phyloP scores from a whole-genome alignment of 2,329 filamentous ascomycete genomes.

The Cytospora chrysosperma region DNA sequence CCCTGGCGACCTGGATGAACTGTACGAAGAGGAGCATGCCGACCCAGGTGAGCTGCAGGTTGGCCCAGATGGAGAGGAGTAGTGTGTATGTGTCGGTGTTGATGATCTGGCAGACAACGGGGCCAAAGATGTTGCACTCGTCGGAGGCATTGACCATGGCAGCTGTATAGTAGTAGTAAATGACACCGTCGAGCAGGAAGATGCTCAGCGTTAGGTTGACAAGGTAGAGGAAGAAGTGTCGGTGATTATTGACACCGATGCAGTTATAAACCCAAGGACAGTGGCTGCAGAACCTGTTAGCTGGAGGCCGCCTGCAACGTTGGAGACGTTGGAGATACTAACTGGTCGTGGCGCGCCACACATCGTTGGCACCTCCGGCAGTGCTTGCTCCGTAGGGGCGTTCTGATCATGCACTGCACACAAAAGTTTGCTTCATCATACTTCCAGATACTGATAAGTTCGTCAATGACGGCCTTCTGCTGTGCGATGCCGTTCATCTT shows the following conservation, averaged over 20 bases:
- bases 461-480: conserved; percentile 85
- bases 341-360: conserved; percentile 96
- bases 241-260: conserved; percentile 90
- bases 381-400: conserved; percentile 91
- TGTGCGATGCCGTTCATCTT: conserved; percentile 86
- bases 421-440: conserved; percentile 96
- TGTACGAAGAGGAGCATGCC: conserved; percentile 97
- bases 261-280: conserved; percentile 99
- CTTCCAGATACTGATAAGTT: conserved; percentile 79
- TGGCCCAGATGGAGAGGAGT: conserved; percentile 74
- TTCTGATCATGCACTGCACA: conserved; percentile 89
- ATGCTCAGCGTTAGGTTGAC: conserved; percentile 75
- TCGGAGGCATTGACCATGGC: conserved; percentile 53
- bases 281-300: conserved; percentile 56
- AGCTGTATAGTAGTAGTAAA: conserved; percentile 68
- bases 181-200: conserved; percentile 66
- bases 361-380: conserved; percentile 89
- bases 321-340: conserved; percentile 44
- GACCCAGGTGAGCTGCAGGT: conserved; percentile 89
- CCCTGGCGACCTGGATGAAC: conserved; percentile 85
- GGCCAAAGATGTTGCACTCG: conserved; percentile 73
- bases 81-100: conserved; percentile 84
- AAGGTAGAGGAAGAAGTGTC: conserved; percentile 92
- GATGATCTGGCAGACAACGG: conserved; percentile 70
- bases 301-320: neutral